Evolutionary conservation across 371 early-diverging fungal species (phyloP), one percentile per base, ranked within the genome.

Genomic region (Mucor racemosus): DNA sequence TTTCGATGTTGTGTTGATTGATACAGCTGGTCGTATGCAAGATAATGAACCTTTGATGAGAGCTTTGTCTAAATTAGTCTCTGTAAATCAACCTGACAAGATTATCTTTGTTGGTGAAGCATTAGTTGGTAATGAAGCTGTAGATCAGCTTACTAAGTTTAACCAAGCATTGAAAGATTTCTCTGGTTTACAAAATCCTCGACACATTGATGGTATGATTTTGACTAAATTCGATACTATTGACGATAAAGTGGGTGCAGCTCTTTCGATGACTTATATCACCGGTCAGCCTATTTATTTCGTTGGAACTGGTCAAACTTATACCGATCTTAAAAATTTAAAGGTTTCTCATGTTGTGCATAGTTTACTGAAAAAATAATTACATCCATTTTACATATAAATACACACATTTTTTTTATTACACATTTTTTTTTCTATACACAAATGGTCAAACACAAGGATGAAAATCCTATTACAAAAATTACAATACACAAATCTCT

Each of bases 1-100:
- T 1, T 99, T 94, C 75, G 99, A 99, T 80, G 99, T 99, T 7
- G 98, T 99, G 9, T 82, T 99, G 48, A 95, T 99, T 41, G 99
- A 99, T 78, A 99, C 99, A 3, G 99, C 99, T 11, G 99, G 99
- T 7, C 90, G 99, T 62, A 99, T 99, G 99, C 99, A 99, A 74
- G 97, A 98, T 72, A 99, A 99, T 67, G 96, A 95, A 75, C 95
- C 98, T 9, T 78, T 99, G 72, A 99, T 99, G 99, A 86, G 95
- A 14, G 94, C 97, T 5, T 81, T 99, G 58, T 92, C 98, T 26
- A 98, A 98, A 85, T 84, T 99, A 35, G 98, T 99, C 7, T 85
- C 93, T 17, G 89, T 93, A 17, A 99, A 99, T 77, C 89, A 91
- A 44, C 99, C 99, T 0, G 96, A 99, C 85, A 98, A 98, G 83